These are phyloP conservation scores for Cladophialophora carrionii DNA, from an alignment of 2,329 filamentous ascomycete genomes.

Conservation along the genomic window DNA sequence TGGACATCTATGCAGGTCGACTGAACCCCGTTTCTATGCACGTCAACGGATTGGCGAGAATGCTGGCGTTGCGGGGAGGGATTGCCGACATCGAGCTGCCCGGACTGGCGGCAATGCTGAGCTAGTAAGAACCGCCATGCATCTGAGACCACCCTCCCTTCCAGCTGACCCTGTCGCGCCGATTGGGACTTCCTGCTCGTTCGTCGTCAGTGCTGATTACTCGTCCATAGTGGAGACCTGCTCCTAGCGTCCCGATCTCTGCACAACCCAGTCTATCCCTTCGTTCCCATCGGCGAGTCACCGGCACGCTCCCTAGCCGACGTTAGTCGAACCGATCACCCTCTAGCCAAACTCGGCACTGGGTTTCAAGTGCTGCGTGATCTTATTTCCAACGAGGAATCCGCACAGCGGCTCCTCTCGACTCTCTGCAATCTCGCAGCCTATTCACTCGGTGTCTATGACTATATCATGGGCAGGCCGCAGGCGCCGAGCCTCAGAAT, in stretches of 20 bases:
- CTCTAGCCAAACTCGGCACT: slow-evolving; percentile 18
- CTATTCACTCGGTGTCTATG: slow-evolving; percentile 21
- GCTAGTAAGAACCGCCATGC: slow-evolving; percentile 20
- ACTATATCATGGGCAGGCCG: slow-evolving; percentile 21
- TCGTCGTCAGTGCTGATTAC: slow-evolving; percentile 8
- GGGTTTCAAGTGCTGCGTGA: slow-evolving; percentile 17
- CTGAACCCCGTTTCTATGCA: slow-evolving; percentile 29
- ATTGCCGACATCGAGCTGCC: slow-evolving; percentile 24
- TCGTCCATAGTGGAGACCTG: slow-evolving; percentile 17
- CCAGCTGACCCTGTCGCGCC: not conserved
- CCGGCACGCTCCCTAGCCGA: slow-evolving; percentile 12
- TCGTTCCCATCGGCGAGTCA: slow-evolving; percentile 17
- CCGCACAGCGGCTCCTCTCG: not conserved
- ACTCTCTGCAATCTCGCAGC: slow-evolving; percentile 3
- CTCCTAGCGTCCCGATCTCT: slow-evolving; percentile 20
- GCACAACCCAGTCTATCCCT: slow-evolving; percentile 10
- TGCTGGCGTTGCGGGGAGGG: slow-evolving; percentile 36
- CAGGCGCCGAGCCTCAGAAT: slow-evolving; percentile 4
- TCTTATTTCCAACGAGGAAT: slow-evolving; percentile 1
- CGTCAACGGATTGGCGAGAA: slow-evolving; percentile 34
- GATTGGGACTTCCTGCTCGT: not conserved
- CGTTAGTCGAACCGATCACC: slow-evolving; percentile 14
- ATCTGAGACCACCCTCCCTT: not conserved
- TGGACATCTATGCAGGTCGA: slow-evolving; percentile 22
- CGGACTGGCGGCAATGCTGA: slow-evolving; percentile 17